Evolutionary conservation across 2,329 filamentous ascomycete species (phyloP), one percentile per base, ranked within the genome.

Genomic region (Delphinella strobiligena): DNA sequence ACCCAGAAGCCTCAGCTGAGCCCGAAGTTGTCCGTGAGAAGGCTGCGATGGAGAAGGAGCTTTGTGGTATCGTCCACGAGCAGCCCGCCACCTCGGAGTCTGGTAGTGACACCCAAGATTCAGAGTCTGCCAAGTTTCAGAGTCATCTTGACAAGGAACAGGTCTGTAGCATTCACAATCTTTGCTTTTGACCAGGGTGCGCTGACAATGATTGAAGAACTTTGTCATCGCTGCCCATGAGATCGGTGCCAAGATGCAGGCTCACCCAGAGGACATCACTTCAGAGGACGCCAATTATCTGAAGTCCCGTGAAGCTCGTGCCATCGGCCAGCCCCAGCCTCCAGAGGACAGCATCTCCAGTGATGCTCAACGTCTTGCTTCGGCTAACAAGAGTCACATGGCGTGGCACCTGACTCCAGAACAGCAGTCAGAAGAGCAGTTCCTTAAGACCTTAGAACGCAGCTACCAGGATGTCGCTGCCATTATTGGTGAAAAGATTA

Each of bases 1-100:
- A 68, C 4, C 74, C 80, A 12, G 81, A 84, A 55, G 80, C 82
- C 7, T 78, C 78, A 47, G 78, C 69, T 30, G 66, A 75, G 38
- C 61, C 73, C 22, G 67, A 72, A 30, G 79, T 80, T 52, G 51
- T 42, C 52, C 60, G 17, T 29, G 47, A 49, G 31, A 49, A 50
- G 45, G 31, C 72, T 42, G 66, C 69, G 38, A 69, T 85, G 4
- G 81, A 86, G 63, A 64, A 75, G 33, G 80, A 85, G 62, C 68
- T 49, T 37, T 44, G 39, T 35, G 24, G 39, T 12, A 39, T 77
- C 59, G 74, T 84, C 9, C 68, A 73, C 3, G 41, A 47, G 19
- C 40, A 42, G 19, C 42, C 45, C 14, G 42, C 46, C 9, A 49
- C 47, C 12, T 41, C 41, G 11, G 42, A 44, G 15, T 48, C 45